Evolutionary conservation across 2,329 filamentous ascomycete species (phyloP), one percentile per base, ranked within the genome.

Genomic region (Cladosporium sp.): DNA sequence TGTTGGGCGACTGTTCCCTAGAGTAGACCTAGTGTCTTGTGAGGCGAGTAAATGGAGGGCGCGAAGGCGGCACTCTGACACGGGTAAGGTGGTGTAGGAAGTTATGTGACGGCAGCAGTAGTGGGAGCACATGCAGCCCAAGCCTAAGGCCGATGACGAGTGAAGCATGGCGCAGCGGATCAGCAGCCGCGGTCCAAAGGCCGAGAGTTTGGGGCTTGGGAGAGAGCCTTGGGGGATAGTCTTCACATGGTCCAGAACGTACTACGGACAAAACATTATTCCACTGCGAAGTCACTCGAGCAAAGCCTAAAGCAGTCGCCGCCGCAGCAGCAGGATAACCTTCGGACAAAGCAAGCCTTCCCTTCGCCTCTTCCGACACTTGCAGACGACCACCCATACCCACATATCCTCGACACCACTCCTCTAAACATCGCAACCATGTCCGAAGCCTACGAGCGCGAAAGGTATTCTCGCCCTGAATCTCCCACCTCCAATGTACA

Each of bases 381-480:
- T 3, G 28, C 28, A 32, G 28, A 32, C 28, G 12, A 32, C 28
- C 51, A 35, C 28, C 28, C 47, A 17, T 34, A 20, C 19, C 17
- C 28, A 17, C 28, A 44, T 22, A 19, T 8, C 45, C 17, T 3
- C 17, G 19, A 25, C 39, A 45, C 37, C 19, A 36, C 6, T 10
- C 36, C 13, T 19, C 39, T 22, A 54, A 35, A n/a, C 39, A 57
- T 37, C 36, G 13, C 55, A 51, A 57, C 45, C 49, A 83, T 82
- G 80, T 80, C 80, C 22, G 79, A 82, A 71, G 77, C 80, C 64
- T 83, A 82, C 73, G 80, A 82, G 66, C 79, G 80, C 66, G 81
- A 83, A 76, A 71, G 83, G 82, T 85, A 80, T 70, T 39, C 17
- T 19, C n/a, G n/a, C 24, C 39, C 44, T 25, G 35, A 17, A 44